These are phyloP conservation scores for Beta macrorhiza DNA, from an alignment of 179 eudicot species.

Conservation along the genomic window DNA sequence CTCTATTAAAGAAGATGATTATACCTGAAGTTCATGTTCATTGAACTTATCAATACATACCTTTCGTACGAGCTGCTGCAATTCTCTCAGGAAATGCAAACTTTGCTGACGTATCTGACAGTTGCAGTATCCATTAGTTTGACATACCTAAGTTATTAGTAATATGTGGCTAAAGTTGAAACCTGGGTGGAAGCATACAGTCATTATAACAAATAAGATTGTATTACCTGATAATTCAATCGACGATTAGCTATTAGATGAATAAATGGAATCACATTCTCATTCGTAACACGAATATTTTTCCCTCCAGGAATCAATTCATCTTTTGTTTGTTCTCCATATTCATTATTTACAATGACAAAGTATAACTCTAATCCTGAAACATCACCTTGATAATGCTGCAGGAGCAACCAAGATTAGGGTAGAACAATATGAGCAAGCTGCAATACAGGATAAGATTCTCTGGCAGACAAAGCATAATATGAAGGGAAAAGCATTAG, in stretches of 20 bases:
- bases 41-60: slow-evolving; percentile 99
- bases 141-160: background rate
- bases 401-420: slow-evolving; percentile 24
- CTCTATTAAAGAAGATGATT: slow-evolving; percentile 9
- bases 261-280: slow-evolving; percentile 82
- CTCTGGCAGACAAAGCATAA: background rate
- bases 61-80: slow-evolving; percentile 85
- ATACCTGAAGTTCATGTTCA: slow-evolving; percentile 99
- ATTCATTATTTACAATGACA: slow-evolving; percentile 89
- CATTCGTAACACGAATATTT: slow-evolving; percentile 76
- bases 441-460: background rate
- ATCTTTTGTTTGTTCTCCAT: slow-evolving; percentile 94
- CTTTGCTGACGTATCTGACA: slow-evolving; percentile 97
- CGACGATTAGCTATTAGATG: slow-evolving; percentile 92
- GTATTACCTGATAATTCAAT: slow-evolving; percentile 76
- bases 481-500: background rate
- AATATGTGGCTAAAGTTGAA: background rate
- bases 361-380: slow-evolving; percentile 85
- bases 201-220: background rate
- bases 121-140: slow-evolving; percentile 12
- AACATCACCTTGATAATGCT: slow-evolving; percentile 83
- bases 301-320: slow-evolving; percentile 87
- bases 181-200: background rate
- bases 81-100: slow-evolving; percentile 76
- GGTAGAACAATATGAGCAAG: background rate